Evolutionary conservation across 2,329 filamentous ascomycete genomes (phyloP).

Genomic region (Hirsutella rhossiliensis): DNA sequence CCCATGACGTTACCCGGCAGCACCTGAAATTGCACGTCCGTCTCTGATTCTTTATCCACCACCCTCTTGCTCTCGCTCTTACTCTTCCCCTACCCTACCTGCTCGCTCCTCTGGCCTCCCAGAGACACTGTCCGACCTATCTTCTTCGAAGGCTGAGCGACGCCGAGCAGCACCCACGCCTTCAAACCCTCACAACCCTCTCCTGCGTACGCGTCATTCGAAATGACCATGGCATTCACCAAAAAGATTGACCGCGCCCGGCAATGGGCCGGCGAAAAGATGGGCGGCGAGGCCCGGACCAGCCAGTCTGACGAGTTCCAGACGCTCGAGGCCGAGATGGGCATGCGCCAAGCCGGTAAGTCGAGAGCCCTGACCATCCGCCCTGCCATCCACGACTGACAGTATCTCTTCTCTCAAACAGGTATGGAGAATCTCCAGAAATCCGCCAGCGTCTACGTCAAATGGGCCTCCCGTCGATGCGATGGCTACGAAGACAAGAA

Average conservation of each 20-base stretch:
- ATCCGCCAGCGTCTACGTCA: constrained; percentile 76
- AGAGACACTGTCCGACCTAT: neutral
- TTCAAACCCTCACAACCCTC: neutral
- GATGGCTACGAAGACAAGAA: constrained; percentile 75
- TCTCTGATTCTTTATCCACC: neutral
- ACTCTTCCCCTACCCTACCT: neutral
- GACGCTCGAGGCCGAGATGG: constrained; percentile 80
- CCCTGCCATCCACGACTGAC: neutral
- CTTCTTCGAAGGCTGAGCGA: neutral
- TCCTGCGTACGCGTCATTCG: neutral
- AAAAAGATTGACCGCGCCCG: constrained; percentile 94
- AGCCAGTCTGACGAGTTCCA: constrained; percentile 85
- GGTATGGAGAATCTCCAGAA: constrained; percentile 85
- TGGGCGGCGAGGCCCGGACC: constrained; percentile 85
- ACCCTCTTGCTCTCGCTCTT: neutral
- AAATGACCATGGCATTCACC: constrained; percentile 37
- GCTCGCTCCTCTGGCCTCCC: neutral
- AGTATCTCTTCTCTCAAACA: constrained; percentile 19
- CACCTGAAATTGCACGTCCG: neutral
- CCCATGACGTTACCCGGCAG: neutral
- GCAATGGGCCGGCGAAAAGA: constrained; percentile 96
- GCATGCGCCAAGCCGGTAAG: constrained; percentile 74
- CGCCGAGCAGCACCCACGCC: neutral
- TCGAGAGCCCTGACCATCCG: neutral
- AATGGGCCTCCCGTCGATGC: constrained; percentile 73